Evolutionary conservation across 2,329 filamentous ascomycete genomes (phyloP).

Genomic region (Paecilomyces niveus): DNA sequence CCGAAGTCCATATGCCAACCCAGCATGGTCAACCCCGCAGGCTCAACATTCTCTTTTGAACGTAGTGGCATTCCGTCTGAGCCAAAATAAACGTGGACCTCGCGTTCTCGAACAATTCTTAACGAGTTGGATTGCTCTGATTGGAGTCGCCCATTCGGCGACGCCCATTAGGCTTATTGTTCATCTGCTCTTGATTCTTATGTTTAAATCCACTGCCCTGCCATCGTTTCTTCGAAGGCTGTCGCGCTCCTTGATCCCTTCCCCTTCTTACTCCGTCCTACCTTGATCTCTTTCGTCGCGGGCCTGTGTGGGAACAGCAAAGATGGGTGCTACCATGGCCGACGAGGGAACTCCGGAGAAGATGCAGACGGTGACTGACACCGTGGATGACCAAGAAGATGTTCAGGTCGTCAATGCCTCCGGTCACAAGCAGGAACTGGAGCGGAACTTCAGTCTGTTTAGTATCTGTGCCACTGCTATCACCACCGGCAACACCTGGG

Average conservation of each 20-base stretch:
- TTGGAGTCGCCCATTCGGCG: neutral
- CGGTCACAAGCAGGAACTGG: constrained; percentile 57
- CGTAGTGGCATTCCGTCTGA: neutral
- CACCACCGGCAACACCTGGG: constrained; percentile 60
- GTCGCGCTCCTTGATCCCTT: neutral
- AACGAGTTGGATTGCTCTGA: neutral
- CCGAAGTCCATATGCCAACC: neutral
- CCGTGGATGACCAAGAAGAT: constrained; percentile 18
- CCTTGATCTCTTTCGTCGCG: neutral
- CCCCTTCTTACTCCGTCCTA: neutral
- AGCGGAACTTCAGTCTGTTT: constrained; percentile 55
- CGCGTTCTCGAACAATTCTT: neutral
- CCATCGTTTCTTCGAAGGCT: neutral
- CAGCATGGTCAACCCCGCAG: neutral
- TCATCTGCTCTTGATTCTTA: neutral
- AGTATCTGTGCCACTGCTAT: constrained; percentile 54
- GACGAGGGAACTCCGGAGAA: constrained; percentile 15
- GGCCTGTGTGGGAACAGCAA: neutral
- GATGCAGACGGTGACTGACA: constrained; percentile 12
- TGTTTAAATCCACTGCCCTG: neutral
- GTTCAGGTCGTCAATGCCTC: constrained; percentile 53
- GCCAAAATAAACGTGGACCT: neutral
- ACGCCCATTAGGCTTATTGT: neutral
- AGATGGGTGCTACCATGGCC: constrained; percentile 8
- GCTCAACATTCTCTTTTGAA: neutral